phyloP scores from a whole-genome alignment of 768 basidiomycete genomes.

The Lentinus tigrinus region DNA sequence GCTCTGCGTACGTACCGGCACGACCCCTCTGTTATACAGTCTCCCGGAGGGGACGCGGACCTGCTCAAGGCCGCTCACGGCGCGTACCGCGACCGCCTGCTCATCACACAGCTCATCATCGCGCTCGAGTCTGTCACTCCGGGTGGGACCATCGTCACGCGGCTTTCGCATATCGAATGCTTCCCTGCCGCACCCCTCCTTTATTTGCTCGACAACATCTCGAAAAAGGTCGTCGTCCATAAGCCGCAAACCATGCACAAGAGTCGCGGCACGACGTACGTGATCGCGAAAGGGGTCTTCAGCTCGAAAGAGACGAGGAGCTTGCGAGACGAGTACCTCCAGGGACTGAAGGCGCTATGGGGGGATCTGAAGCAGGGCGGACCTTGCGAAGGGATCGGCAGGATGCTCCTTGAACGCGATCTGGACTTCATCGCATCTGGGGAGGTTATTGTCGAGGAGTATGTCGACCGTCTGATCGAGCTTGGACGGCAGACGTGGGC shows the following conservation, averaged over 20 bases:
- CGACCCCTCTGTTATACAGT: background rate
- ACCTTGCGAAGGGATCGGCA: constrained; percentile 10
- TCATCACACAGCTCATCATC: constrained; percentile 33
- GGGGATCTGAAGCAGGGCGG: constrained; percentile 26
- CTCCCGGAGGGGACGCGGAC: background rate
- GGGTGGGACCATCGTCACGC: constrained; percentile 32
- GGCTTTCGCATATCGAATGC: constrained; percentile 31
- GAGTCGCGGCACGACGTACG: constrained; percentile 32
- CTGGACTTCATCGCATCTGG: constrained; percentile 30
- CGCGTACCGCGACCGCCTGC: constrained; percentile 25
- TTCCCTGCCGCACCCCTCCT: constrained; percentile 29
- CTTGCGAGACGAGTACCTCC: constrained; percentile 7
- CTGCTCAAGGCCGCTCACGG: constrained; percentile 2
- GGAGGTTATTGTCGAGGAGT: constrained; percentile 18
- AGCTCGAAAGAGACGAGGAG: constrained; percentile 10
- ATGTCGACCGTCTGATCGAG: constrained; percentile 24
- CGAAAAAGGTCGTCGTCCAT: constrained; percentile 21
- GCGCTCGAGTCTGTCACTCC: constrained; percentile 23
- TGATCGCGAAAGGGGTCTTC: constrained; percentile 29
- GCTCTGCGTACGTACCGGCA: constrained; percentile 25
- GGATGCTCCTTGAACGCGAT: constrained; percentile 21
- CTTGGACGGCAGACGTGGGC: constrained; percentile 28
- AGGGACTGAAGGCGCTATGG: constrained; percentile 28
- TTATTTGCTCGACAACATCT: constrained; percentile 30
- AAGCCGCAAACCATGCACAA: constrained; percentile 33